A percentile compares a stretch with the other conserved stretches of the same genome.
Conservation (phyloP, 495 filamentous ascomycete species). For the Penicillium fimorum region DNA sequence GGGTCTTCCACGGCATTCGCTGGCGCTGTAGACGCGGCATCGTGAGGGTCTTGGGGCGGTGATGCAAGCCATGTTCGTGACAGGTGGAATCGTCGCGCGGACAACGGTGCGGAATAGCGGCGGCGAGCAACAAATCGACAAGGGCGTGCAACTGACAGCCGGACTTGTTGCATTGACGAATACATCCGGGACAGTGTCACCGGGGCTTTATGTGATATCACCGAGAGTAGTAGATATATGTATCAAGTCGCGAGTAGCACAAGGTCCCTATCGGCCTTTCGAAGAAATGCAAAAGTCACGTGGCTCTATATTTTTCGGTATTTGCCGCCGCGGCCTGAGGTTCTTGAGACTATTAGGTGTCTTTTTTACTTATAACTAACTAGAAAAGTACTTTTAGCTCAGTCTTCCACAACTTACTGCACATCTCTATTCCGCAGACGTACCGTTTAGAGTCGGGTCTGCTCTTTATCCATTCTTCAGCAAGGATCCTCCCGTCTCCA, state of each 20-base stretch:
- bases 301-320: not conserved
- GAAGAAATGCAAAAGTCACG: conserved; percentile 6
- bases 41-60: conserved; percentile 34
- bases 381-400: not conserved
- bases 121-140: conserved; percentile 47
- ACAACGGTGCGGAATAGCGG: conserved; percentile 35
- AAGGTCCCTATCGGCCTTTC: conserved; percentile 2
- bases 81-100: conserved; percentile 37
- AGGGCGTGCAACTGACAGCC: conserved; percentile 39
- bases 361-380: not conserved
- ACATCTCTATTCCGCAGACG: not conserved
- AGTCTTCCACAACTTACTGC: not conserved
- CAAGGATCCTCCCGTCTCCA: not conserved
- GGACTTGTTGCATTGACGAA: conserved; percentile 41
- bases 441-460: not conserved
- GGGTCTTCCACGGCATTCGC: conserved; percentile 26
- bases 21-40: conserved; percentile 20
- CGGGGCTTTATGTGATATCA: conserved; percentile 25
- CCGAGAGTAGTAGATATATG: conserved; percentile 15
- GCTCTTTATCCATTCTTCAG: not conserved
- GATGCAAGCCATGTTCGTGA: conserved; percentile 37
- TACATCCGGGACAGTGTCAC: conserved; percentile 43
- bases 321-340: not conserved
- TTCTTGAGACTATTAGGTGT: not conserved
- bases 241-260: conserved; percentile 20